These are phyloP conservation scores for Capsicum chinense DNA, from an alignment of 257 asterid genomes.

Conservation along the genomic window DNA sequence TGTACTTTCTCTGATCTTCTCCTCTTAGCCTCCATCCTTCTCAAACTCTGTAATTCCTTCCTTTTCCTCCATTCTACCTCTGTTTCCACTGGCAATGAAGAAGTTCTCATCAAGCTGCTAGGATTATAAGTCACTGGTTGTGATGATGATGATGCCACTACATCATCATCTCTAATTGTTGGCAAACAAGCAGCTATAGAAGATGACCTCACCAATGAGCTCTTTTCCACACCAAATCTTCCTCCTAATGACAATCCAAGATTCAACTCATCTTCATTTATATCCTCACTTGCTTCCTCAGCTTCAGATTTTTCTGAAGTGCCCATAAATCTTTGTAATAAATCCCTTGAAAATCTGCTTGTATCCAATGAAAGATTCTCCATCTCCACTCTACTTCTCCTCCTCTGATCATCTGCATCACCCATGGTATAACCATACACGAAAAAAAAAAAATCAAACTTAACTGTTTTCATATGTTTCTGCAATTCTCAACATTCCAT, in stretches of 20 bases:
- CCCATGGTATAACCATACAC: conserved; percentile 48
- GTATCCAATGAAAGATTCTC: conserved; percentile 61
- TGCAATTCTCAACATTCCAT: conserved; percentile 46
- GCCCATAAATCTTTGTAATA: conserved; percentile 78
- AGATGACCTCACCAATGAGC: conserved; percentile 66
- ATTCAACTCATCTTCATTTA: conserved; percentile 66
- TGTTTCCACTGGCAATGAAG: conserved; percentile 83
- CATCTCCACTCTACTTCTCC: conserved; percentile 54
- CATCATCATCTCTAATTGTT: conserved; percentile 63
- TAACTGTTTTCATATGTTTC: conserved; percentile 32
- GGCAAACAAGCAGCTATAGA: conserved; percentile 79
- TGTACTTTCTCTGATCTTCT: conserved; percentile 80
- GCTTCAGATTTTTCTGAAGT: conserved; percentile 35
- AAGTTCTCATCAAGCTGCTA: conserved; percentile 60
- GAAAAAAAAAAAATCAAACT: conserved; percentile 22
- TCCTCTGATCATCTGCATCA: conserved; percentile 50
- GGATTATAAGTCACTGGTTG: conserved; percentile 36
- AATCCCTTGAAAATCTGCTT: conserved; percentile 66
- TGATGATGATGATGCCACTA: conserved; percentile 41
- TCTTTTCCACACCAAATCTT: conserved; percentile 85
- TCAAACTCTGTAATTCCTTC: conserved; percentile 80
- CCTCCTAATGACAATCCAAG: conserved; percentile 95
- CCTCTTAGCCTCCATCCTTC: conserved; percentile 93
- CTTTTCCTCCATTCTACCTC: conserved; percentile 94
- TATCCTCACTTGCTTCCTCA: conserved; percentile 41